These are phyloP conservation scores for Kitagawia praeruptora DNA, from an alignment of 129 eudicot species.

Conservation along the genomic window DNA sequence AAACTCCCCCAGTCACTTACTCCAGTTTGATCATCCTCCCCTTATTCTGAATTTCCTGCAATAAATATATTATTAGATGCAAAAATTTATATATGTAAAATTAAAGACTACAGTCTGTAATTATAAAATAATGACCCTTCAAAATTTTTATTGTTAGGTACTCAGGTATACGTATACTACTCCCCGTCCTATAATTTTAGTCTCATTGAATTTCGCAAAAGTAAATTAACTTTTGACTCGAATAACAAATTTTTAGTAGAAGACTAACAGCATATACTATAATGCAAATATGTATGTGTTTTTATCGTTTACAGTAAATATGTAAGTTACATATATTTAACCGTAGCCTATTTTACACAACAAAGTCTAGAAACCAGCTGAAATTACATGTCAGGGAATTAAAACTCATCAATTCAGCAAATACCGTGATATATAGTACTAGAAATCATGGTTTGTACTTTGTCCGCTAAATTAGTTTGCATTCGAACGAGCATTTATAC, in stretches of 20 bases:
- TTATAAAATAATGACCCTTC: neutral
- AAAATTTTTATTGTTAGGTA: too few relatives aligned
- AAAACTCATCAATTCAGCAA: neutral
- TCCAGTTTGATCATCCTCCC: neutral
- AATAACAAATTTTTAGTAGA: too few relatives aligned
- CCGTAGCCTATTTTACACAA: too few relatives aligned
- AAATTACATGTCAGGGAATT: neutral
- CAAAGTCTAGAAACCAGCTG: neutral
- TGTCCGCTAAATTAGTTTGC: neutral
- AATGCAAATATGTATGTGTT: too few relatives aligned
- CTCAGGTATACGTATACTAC: too few relatives aligned
- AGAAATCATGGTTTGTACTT: too few relatives aligned
- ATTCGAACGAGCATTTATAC: neutral
- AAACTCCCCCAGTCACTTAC: neutral
- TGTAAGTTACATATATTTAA: too few relatives aligned
- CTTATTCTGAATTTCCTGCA: slow-evolving; percentile 2
- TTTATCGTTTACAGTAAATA: too few relatives aligned
- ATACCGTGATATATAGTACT: neutral
- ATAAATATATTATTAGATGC: neutral
- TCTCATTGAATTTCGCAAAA: too few relatives aligned
- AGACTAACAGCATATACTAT: too few relatives aligned
- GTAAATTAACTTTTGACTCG: neutral
- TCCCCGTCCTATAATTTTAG: too few relatives aligned
- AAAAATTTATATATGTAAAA: neutral
- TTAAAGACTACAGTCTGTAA: neutral